Conservation (phyloP, 2,329 filamentous ascomycete species). For the Pseudogymnoascus sp. region DNA sequence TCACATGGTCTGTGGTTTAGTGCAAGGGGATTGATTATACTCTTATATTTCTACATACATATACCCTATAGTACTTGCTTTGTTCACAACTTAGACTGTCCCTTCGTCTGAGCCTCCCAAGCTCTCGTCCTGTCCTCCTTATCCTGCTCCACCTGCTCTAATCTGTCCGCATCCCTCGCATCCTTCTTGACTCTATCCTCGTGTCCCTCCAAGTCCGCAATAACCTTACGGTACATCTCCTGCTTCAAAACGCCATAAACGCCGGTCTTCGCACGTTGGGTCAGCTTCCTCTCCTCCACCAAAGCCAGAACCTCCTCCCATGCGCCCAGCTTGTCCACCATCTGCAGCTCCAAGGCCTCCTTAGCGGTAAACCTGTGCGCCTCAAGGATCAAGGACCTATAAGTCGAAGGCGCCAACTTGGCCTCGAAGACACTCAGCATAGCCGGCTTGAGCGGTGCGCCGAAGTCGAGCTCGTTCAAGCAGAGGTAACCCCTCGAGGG, state of each 20-base stretch:
- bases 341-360: conserved; percentile 54
- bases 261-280: conserved; percentile 52
- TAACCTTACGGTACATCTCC: conserved; percentile 64
- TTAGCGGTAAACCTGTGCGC: conserved; percentile 57
- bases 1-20: no score
- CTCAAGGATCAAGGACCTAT: conserved; percentile 63
- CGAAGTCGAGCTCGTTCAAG: conserved; percentile 74
- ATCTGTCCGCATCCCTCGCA: conserved; percentile 34
- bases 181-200: conserved; percentile 43
- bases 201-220: conserved; percentile 48
- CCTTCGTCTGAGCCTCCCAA: neutral
- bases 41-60: neutral
- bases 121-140: neutral
- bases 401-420: conserved; percentile 50
- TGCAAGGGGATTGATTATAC: neutral
- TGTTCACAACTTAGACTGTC: neutral
- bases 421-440: conserved; percentile 69
- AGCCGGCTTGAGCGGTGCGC: conserved; percentile 62
- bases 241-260: conserved; percentile 65
- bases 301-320: conserved; percentile 54
- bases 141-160: conserved; percentile 19
- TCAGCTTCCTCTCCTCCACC: conserved; percentile 49
- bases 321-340: conserved; percentile 62
- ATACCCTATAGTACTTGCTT: neutral
- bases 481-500: conserved; percentile 63